A percentile compares a stretch with the other conserved stretches of the same genome.
These are phyloP conservation scores for Aegilops longissima DNA, from an alignment of 176 grass and related monocot genomes.

Conservation along the genomic window DNA sequence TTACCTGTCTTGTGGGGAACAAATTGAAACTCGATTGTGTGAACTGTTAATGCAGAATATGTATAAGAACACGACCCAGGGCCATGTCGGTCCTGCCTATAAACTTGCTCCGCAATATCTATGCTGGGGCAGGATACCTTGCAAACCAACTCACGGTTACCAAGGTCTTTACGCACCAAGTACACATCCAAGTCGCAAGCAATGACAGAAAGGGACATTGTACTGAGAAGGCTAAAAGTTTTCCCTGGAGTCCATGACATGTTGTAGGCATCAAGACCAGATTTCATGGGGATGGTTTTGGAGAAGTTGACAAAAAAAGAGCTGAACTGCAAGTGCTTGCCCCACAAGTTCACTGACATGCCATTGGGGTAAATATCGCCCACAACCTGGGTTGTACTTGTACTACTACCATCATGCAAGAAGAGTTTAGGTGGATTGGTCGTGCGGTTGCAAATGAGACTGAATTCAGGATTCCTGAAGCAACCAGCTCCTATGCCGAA, in stretches of 20 bases:
- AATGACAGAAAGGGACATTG: neutral
- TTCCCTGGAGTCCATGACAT: constrained; percentile 7
- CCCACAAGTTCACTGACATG: neutral
- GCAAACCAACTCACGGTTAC: neutral
- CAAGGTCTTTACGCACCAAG: neutral
- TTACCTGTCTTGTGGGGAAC: constrained; percentile 3
- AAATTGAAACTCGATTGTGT: neutral
- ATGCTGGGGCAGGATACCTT: neutral
- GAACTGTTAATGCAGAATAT: neutral
- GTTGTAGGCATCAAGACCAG: constrained; percentile 1
- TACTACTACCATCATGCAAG: neutral
- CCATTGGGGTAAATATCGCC: neutral
- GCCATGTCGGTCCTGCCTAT: neutral
- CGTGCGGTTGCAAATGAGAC: neutral
- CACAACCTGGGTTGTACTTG: neutral
- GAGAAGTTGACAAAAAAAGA: neutral
- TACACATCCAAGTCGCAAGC: constrained; percentile 2
- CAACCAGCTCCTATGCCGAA: constrained; percentile 6
- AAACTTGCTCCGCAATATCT: neutral
- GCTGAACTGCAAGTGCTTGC: too few species aligned
- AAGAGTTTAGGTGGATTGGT: constrained; percentile 1
- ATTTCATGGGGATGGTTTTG: constrained; percentile 5
- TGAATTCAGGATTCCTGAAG: neutral
- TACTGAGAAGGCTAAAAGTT: neutral
- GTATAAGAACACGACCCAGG: neutral